phyloP scores from a whole-genome alignment of 2,329 filamentous ascomycete genomes.

The Cylindrodendrum hubeiense region DNA sequence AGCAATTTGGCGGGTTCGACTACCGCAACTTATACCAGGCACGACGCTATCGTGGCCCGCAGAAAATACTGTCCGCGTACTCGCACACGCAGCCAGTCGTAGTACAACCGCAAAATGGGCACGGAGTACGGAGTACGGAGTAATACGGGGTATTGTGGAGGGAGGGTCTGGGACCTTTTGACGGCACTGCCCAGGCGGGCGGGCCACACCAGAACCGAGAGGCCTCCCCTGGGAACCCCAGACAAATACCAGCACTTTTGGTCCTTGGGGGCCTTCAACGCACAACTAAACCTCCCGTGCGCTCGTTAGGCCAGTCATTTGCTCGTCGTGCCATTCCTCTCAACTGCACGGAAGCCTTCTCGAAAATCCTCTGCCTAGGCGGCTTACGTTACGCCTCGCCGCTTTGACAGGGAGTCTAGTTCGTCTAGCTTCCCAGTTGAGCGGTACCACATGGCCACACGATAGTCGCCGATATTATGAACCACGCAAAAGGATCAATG shows the following conservation, averaged over 20 bases:
- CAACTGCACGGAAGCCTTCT: constrained; percentile 20
- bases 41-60: background rate
- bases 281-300: background rate
- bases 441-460: background rate
- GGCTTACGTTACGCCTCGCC: background rate
- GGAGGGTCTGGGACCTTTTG: background rate
- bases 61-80: background rate
- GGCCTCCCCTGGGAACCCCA: constrained; percentile 9
- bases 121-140: too few species aligned
- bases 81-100: too few species aligned
- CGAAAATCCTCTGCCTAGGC: constrained; percentile 8
- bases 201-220: constrained; percentile 11
- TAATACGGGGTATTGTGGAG: background rate
- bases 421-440: background rate
- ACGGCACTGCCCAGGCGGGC: background rate
- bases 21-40: background rate
- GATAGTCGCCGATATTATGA: background rate
- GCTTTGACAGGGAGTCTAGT: background rate
- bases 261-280: background rate
- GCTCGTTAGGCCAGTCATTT: constrained; percentile 9
- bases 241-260: background rate
- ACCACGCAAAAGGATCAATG: background rate
- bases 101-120: too few species aligned
- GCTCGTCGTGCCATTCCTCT: constrained; percentile 7
- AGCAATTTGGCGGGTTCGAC: background rate